Evolutionary conservation across 148 eudicot species (phyloP).

Genomic region (Rheum nobile): DNA sequence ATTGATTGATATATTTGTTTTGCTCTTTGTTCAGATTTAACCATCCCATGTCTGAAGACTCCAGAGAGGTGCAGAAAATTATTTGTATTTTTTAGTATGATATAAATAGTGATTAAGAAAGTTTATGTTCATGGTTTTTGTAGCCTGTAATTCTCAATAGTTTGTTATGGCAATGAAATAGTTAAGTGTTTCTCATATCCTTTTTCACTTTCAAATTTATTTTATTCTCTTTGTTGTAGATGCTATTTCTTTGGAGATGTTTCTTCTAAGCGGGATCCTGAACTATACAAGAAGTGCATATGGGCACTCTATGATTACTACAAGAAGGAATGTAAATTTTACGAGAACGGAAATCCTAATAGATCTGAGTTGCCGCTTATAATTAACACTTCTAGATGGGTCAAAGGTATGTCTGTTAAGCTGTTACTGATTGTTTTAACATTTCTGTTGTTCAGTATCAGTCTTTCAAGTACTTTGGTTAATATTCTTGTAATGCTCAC

Average conservation of each 20-base stretch:
- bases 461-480: background rate
- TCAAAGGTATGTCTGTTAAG: conserved; percentile 48
- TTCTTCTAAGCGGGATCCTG: conserved; percentile 79
- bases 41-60: conserved; percentile 82
- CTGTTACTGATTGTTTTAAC: background rate
- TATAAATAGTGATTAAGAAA: background rate
- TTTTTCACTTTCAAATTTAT: background rate
- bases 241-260: conserved; percentile 88
- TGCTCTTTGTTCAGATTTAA: conserved; percentile 34
- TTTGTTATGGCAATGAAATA: background rate
- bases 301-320: conserved; percentile 50
- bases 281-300: conserved; percentile 43
- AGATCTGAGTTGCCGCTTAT: conserved; percentile 53
- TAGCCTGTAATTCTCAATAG: background rate
- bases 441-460: background rate
- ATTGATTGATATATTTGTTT: conserved; percentile 11
- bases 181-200: background rate
- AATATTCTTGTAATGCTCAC: background rate
- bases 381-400: conserved; percentile 89
- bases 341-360: conserved; percentile 23
- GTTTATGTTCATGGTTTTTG: background rate
- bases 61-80: conserved; percentile 61
- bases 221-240: conserved; percentile 22
- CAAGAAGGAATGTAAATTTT: conserved; percentile 20
- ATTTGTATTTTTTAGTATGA: too few species aligned